Evolutionary conservation across 2,329 filamentous ascomycete genomes (phyloP).

Genomic region (Colletotrichum camelliae): DNA sequence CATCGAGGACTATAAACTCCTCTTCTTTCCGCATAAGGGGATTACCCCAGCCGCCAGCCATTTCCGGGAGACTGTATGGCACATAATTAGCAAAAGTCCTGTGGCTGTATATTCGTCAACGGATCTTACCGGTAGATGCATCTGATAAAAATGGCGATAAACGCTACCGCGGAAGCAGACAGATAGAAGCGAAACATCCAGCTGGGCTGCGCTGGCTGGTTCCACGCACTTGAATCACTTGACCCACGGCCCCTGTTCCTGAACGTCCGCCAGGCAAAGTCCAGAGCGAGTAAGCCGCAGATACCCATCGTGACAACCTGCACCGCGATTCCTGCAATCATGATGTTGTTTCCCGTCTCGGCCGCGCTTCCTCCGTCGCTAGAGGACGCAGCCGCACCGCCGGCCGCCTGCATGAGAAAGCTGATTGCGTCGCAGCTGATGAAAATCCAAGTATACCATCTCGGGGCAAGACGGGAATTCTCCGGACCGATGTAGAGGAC

Average conservation of each 20-base stretch:
- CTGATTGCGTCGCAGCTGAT: constrained; percentile 61
- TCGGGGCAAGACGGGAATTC: neutral
- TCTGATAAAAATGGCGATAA: neutral
- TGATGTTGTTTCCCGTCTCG: neutral
- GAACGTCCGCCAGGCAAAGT: neutral
- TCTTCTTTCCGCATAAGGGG: neutral
- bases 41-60: neutral
- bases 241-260: neutral
- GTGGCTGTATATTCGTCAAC: neutral
- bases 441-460: constrained; percentile 60
- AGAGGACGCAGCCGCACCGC: constrained; percentile 51
- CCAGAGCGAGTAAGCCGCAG: neutral
- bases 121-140: neutral
- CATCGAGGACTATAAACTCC: neutral
- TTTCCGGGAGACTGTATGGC: neutral
- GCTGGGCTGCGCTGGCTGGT: neutral
- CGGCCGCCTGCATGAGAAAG: constrained; percentile 60
- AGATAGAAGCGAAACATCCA: neutral
- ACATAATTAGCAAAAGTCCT: neutral
- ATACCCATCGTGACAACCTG: neutral
- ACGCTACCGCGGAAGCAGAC: neutral
- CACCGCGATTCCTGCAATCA: neutral
- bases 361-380: neutral
- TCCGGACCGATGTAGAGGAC: neutral
- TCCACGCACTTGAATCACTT: neutral